Percentiles rank a stretch among this genome's conserved stretches.
These are phyloP conservation scores for Avena atlantica DNA, from an alignment of 176 grass and related monocot species.

Conservation along the genomic window DNA sequence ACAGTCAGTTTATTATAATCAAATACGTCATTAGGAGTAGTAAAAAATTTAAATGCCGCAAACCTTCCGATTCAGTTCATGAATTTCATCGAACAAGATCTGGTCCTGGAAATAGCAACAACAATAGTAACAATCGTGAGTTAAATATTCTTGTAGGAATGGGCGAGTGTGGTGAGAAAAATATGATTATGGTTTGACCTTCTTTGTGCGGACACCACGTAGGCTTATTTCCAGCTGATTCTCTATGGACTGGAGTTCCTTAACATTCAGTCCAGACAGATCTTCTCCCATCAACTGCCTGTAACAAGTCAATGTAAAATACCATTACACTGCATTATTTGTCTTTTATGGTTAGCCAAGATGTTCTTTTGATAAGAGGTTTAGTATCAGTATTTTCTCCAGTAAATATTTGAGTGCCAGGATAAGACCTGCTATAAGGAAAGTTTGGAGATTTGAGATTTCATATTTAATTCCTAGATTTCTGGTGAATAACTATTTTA, in stretches of 20 bases:
- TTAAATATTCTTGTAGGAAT: slow-evolving; percentile 31
- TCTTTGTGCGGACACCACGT: slow-evolving; percentile 55
- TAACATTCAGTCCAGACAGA: slow-evolving; percentile 64
- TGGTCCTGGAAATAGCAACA: slow-evolving; percentile 69
- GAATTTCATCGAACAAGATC: slow-evolving; percentile 75
- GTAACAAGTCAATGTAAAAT: slow-evolving; percentile 20
- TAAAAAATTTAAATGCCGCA: neutral
- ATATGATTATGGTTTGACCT: slow-evolving; percentile 50
- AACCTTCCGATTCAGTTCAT: slow-evolving; percentile 80
- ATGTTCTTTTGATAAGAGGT: slow-evolving; percentile 1
- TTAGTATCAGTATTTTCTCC: neutral
- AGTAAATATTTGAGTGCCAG: neutral
- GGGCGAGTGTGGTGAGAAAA: slow-evolving; percentile 10
- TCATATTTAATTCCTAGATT: neutral
- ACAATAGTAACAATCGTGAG: slow-evolving; percentile 37
- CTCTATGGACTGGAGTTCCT: slow-evolving; percentile 73
- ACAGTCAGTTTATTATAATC: slow-evolving; percentile 23
- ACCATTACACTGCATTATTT: neutral
- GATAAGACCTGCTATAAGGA: neutral
- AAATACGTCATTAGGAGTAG: neutral
- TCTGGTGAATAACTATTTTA: neutral
- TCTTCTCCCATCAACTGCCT: slow-evolving; percentile 88
- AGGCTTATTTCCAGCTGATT: slow-evolving; percentile 78
- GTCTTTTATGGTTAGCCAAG: neutral
- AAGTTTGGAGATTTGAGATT: neutral